Evolutionary conservation across 2,329 filamentous ascomycete species (phyloP).

Genomic region (Fusarium domesticum): DNA sequence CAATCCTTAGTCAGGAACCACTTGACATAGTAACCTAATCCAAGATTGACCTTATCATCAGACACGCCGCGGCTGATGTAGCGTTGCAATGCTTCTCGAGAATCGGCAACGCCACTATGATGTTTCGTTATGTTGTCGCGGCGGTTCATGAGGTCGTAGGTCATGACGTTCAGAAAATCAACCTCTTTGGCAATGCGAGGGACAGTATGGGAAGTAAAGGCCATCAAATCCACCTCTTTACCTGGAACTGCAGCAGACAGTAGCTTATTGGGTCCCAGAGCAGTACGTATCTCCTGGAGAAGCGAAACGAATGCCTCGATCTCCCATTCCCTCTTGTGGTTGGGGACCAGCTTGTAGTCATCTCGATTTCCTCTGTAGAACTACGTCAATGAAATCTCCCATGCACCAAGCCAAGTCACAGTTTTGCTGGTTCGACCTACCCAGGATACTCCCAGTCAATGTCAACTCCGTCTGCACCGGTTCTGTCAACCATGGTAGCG

Average conservation of each 20-base stretch:
- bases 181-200: constrained; percentile 57
- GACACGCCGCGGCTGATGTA: constrained; percentile 57
- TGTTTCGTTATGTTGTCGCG: constrained; percentile 63
- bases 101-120: constrained; percentile 59
- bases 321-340: constrained; percentile 58
- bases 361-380: constrained; percentile 60
- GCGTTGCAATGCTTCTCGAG: constrained; percentile 52
- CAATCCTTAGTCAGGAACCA: constrained; percentile 54
- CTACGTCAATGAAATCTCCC: background rate
- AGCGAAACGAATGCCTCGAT: constrained; percentile 62
- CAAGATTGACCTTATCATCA: constrained; percentile 55
- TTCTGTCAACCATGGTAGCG: constrained; percentile 56
- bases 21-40: constrained; percentile 66
- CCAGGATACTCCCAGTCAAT: constrained; percentile 66
- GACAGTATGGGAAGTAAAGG: constrained; percentile 57
- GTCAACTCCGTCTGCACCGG: constrained; percentile 62
- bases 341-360: constrained; percentile 65
- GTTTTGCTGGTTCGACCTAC: too few relatives aligned
- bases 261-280: constrained; percentile 54
- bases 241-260: constrained; percentile 69
- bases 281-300: constrained; percentile 54
- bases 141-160: constrained; percentile 69
- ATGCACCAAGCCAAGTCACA: too few relatives aligned
- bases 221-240: constrained; percentile 62
- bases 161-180: constrained; percentile 68